Conservation (phyloP, 139 green algal genomes). For the Ettlia oleoabundans region DNA sequence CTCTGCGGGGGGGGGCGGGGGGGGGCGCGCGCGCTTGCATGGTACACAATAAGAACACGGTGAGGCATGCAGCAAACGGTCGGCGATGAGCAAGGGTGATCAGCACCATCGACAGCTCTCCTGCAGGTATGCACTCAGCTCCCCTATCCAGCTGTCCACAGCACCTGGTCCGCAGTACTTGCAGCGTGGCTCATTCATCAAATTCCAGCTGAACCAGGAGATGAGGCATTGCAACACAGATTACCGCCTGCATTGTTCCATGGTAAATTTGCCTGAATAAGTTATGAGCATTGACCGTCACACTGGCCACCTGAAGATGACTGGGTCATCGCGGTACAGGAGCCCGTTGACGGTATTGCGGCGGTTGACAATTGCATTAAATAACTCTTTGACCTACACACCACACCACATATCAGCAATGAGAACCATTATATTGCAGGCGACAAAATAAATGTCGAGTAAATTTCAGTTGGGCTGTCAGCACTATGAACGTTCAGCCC, state of each 20-base stretch:
- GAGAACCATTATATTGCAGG: too few species aligned
- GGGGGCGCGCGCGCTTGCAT: too few species aligned
- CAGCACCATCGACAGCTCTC: not conserved
- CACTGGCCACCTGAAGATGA: slow-evolving; percentile 54
- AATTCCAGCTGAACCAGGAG: slow-evolving; percentile 40
- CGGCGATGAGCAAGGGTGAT: too few species aligned
- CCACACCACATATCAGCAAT: too few species aligned
- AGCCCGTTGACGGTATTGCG: slow-evolving; percentile 65
- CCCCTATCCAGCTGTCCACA: slow-evolving; percentile 45
- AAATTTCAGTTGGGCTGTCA: too few species aligned
- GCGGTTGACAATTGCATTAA: slow-evolving; percentile 41
- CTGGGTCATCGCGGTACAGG: slow-evolving; percentile 63
- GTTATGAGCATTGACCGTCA: too few species aligned
- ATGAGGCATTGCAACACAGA: not conserved
- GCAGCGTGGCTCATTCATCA: slow-evolving; percentile 56
- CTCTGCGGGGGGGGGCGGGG: not conserved
- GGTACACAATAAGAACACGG: too few species aligned
- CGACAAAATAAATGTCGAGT: too few species aligned
- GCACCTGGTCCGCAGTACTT: slow-evolving; percentile 1
- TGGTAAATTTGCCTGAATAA: too few species aligned
- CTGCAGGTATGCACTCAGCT: slow-evolving; percentile 57
- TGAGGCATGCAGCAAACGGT: too few species aligned
- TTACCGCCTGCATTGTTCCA: not conserved
- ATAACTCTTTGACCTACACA: slow-evolving; percentile 55
- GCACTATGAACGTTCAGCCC: too few species aligned